These are phyloP conservation scores for Orychophragmus violaceus DNA, from an alignment of 345 rosid genomes.

Conservation along the genomic window DNA sequence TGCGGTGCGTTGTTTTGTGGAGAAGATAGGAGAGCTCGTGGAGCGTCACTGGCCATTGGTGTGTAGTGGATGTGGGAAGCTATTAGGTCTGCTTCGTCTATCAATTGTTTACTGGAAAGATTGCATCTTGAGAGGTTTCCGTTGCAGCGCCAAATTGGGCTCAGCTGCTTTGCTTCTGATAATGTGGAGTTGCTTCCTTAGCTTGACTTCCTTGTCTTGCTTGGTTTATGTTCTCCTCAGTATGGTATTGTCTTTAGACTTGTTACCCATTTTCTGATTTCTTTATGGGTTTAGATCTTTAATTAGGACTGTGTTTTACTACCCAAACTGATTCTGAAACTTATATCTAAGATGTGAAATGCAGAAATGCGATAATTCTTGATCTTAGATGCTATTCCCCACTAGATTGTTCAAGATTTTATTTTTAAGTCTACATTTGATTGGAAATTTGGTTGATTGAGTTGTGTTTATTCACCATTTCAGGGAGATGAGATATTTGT, in stretches of 20 bases:
- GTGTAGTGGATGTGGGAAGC: conserved; percentile 54
- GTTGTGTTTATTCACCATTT: too few relatives aligned
- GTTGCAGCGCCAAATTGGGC: conserved; percentile 59
- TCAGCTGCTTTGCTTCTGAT: conserved; percentile 82
- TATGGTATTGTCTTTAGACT: conserved; percentile 46
- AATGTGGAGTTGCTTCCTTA: conserved; percentile 98
- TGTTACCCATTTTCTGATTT: not conserved
- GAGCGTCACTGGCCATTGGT: conserved; percentile 92
- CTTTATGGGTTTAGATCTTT: not conserved
- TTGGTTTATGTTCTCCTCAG: conserved; percentile 70
- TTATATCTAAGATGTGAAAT: too few relatives aligned
- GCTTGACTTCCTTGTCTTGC: conserved; percentile 86
- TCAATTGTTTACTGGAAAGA: conserved; percentile 69
- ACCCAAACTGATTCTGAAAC: not conserved
- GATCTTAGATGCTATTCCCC: not conserved
- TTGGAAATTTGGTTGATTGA: too few relatives aligned
- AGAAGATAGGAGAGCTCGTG: conserved; percentile 45
- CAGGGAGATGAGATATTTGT: too few relatives aligned
- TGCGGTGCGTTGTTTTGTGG: conserved; percentile 39
- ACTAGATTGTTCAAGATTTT: not conserved
- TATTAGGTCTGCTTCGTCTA: conserved; percentile 35
- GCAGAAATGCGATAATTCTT: not conserved
- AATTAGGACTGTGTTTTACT: not conserved
- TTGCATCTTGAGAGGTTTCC: conserved; percentile 58
- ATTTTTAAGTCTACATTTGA: not conserved